A percentile compares a stretch with the other conserved stretches of the same genome.
Evolutionary conservation across 129 eudicot genomes (phyloP).

Genomic region (Saposhnikovia divaricata): DNA sequence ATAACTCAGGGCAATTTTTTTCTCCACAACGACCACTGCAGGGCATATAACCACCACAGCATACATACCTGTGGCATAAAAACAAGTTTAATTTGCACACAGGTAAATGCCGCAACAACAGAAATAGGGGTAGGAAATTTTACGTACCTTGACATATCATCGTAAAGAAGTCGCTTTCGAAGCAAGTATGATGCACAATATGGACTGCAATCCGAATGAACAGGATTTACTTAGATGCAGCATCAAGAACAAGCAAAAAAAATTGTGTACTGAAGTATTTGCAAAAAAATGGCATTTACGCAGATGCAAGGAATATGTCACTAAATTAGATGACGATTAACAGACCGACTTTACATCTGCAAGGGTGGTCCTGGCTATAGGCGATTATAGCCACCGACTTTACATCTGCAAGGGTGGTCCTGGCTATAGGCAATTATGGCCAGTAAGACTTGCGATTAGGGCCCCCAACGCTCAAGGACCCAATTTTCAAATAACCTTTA

Average conservation of each 20-base stretch:
- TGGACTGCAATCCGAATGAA: slow-evolving; percentile 41
- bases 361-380: too few species aligned
- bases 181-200: slow-evolving; percentile 90
- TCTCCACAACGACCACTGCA: slow-evolving; percentile 99
- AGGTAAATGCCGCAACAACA: not conserved
- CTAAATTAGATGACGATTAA: too few species aligned
- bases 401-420: too few species aligned
- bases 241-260: not conserved
- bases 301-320: not conserved
- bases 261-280: not conserved
- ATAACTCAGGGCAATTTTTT: slow-evolving; percentile 83
- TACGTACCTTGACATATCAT: slow-evolving; percentile 88
- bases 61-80: slow-evolving; percentile 50
- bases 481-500: too few species aligned
- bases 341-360: too few species aligned
- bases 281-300: not conserved
- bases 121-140: not conserved
- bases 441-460: too few species aligned
- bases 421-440: too few species aligned
- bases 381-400: too few species aligned
- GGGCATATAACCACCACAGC: slow-evolving; percentile 98
- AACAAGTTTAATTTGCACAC: slow-evolving; percentile 5
- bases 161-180: slow-evolving; percentile 87
- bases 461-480: too few species aligned
- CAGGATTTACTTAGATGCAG: slow-evolving; percentile 1